Evolutionary conservation across 2,329 filamentous ascomycete species (phyloP).

Genomic region (Coniochaeta sp.): DNA sequence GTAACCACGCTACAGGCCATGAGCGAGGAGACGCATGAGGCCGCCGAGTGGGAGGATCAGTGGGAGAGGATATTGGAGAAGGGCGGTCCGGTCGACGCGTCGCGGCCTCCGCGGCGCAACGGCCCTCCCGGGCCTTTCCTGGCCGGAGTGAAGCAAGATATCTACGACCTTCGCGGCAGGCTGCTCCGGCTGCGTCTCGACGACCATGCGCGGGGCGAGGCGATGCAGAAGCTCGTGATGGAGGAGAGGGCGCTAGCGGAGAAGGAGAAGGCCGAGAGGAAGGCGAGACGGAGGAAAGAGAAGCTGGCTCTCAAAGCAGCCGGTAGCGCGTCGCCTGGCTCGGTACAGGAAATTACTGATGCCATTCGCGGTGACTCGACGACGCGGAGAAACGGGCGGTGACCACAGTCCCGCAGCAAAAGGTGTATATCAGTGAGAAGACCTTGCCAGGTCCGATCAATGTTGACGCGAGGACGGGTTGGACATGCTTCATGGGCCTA

Average conservation of each 20-base stretch:
- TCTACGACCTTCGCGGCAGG: conserved; percentile 17
- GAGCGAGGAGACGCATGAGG: conserved; percentile 24
- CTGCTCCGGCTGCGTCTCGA: conserved; percentile 27
- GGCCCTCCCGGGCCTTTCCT: conserved; percentile 14
- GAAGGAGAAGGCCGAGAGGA: conserved; percentile 16
- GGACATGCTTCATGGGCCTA: no score
- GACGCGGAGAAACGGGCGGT: not conserved
- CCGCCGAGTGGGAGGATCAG: conserved; percentile 33
- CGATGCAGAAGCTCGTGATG: conserved; percentile 31
- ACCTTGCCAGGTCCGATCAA: no score
- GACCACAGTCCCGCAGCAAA: not conserved
- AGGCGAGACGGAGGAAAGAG: conserved; percentile 6
- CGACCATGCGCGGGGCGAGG: conserved; percentile 31
- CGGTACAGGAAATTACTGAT: not conserved
- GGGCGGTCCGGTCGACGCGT: not conserved
- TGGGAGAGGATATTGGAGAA: conserved; percentile 32
- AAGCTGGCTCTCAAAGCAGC: not conserved
- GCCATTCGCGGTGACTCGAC: not conserved
- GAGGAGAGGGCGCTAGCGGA: conserved; percentile 26
- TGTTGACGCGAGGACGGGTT: no score
- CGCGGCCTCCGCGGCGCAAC: conserved; percentile 4
- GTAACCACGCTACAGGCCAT: conserved; percentile 34
- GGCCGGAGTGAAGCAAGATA: not conserved
- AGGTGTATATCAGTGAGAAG: not conserved
- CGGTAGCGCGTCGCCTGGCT: not conserved